Evolutionary conservation across 2,329 filamentous ascomycete species (phyloP), one percentile per base, ranked within the genome.

Genomic region (Didymella segeticola): DNA sequence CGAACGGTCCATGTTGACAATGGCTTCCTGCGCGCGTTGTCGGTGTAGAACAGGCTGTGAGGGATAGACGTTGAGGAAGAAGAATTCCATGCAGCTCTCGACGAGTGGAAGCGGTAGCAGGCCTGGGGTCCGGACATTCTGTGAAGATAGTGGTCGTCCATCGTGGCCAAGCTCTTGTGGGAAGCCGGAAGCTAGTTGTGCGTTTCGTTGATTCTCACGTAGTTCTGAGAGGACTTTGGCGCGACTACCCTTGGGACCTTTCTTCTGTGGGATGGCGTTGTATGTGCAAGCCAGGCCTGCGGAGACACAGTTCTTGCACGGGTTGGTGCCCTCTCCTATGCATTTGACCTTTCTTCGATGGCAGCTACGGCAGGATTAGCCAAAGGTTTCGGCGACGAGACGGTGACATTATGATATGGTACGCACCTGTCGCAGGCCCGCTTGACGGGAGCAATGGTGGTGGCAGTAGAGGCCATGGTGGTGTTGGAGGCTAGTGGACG

Each of bases 201-300:
- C 73, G 53, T 77, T 74, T 62, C 70, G 77, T 70, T 75, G 73
- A 57, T 69, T 84, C 77, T 78, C 82, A 46, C 85, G 78, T 19
- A 88, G 75, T 72, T 86, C 83, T 56, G 84, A 85, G 53, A 88
- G 84, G 33, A 88, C 83, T 60, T 85, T 83, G 27, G 85, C 85
- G 55, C 83, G 80, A 43, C 83, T 84, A 23, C 83, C 82, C 64
- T 87, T 88, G 11, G 85, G 85, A 2, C 85, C 85, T 61, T 86
- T 83, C 71, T 86, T 86, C 70, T 85, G 83, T 12, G 85, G 85
- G 36, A 87, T 81, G 63, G 86, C 83, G 63, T 87, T 85, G 69
- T 85, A 84, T 60, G 84, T 87, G 75, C 85, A 87, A n/a, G 76
- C 79, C 56, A 87, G 78, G 20, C 82, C 80, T 25, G 84, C 83